A percentile compares a stretch with the other conserved stretches of the same genome.
Evolutionary conservation across 176 grass and related monocot genomes (phyloP).

Genomic region (Carex cristatella): DNA sequence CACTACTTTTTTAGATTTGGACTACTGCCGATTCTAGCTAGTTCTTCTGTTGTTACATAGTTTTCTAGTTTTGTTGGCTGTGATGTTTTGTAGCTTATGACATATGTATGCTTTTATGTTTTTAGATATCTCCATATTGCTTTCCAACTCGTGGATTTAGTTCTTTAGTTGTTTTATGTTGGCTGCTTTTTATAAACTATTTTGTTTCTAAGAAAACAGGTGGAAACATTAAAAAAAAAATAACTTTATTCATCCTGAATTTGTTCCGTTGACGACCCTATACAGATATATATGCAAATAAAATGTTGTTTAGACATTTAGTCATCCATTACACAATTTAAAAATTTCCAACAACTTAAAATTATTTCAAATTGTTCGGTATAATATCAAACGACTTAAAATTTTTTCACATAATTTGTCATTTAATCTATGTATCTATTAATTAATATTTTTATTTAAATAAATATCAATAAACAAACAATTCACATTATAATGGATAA

Average conservation of each 20-base stretch:
- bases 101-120: too few species aligned
- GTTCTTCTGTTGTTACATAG: too few species aligned
- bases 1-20: too few species aligned
- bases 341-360: neutral
- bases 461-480: neutral
- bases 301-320: neutral
- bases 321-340: neutral
- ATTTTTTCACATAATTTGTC: neutral
- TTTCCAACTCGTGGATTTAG: too few species aligned
- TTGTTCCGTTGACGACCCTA: neutral
- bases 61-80: too few species aligned
- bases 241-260: neutral
- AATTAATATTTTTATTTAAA: neutral
- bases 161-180: too few species aligned
- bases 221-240: neutral
- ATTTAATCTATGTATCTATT: neutral
- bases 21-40: too few species aligned
- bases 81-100: too few species aligned
- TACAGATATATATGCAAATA: neutral
- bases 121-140: too few species aligned
- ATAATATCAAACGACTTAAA: neutral
- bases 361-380: neutral
- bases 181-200: too few species aligned
- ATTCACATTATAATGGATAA: neutral
- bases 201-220: too few species aligned